Conservation (phyloP, 192 early-diverging fungal genomes). For the Rhizophagus clarus region DNA sequence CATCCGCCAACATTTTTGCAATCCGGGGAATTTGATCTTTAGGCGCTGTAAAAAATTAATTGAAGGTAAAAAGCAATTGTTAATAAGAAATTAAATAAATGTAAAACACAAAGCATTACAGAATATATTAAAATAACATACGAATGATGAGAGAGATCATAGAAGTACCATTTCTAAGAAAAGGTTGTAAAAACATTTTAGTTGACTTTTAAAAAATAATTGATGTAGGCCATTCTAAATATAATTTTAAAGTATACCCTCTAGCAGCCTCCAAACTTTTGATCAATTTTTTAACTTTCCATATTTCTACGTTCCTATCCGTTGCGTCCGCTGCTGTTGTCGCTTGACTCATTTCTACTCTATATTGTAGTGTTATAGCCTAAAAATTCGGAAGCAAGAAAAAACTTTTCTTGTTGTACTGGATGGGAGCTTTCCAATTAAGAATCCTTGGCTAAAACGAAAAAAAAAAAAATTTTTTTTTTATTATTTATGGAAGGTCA, state of each 20-base stretch:
- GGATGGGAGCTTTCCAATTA: background rate
- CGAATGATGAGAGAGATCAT: slow-evolving; percentile 99
- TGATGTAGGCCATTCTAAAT: background rate
- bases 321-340: slow-evolving; percentile 45
- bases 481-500: too few relatives aligned
- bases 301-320: slow-evolving; percentile 93
- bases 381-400: background rate
- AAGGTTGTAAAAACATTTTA: background rate
- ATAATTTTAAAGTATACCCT: slow-evolving; percentile 57
- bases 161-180: slow-evolving; percentile 88
- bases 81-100: background rate
- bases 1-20: slow-evolving; percentile 93
- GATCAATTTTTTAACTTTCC: slow-evolving; percentile 99
- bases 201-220: background rate
- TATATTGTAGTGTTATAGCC: background rate
- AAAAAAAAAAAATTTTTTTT: background rate
- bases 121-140: slow-evolving; percentile 37
- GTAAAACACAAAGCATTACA: too few relatives aligned
- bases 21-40: slow-evolving; percentile 90
- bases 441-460: background rate
- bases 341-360: slow-evolving; percentile 29
- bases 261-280: slow-evolving; percentile 92
- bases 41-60: slow-evolving; percentile 52
- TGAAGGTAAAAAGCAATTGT: too few relatives aligned
- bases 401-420: background rate